Evolutionary conservation across 345 rosid species (phyloP).

Genomic region (Salix udensis): DNA sequence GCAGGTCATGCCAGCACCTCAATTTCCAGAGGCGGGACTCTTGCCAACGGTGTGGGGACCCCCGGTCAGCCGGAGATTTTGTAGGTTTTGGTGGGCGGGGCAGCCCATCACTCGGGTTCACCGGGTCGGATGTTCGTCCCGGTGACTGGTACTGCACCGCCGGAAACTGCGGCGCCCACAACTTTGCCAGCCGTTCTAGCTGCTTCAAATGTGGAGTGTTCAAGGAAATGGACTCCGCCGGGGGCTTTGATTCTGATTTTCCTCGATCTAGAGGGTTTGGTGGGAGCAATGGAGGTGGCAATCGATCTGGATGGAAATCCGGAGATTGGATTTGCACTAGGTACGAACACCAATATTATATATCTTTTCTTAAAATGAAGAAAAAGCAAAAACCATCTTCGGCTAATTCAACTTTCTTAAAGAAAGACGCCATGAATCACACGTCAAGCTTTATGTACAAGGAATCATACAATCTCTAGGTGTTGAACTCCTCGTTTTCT

Average conservation of each 20-base stretch:
- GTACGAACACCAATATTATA: slow-evolving; percentile 14
- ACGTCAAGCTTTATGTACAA: neutral
- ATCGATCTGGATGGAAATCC: slow-evolving; percentile 78
- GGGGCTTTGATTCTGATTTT: slow-evolving; percentile 38
- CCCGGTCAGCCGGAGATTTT: slow-evolving; percentile 34
- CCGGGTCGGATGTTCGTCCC: slow-evolving; percentile 86
- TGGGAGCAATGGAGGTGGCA: slow-evolving; percentile 25
- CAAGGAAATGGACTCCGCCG: slow-evolving; percentile 50
- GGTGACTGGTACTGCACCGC: slow-evolving; percentile 95
- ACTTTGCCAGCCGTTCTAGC: slow-evolving; percentile 85
- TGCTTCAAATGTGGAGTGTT: slow-evolving; percentile 92
- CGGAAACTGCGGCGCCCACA: slow-evolving; percentile 86
- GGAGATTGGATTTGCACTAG: slow-evolving; percentile 94
- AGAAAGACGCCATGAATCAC: neutral
- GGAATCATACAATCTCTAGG: neutral
- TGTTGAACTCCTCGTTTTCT: neutral
- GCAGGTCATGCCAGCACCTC: slow-evolving; percentile 77
- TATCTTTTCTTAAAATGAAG: neutral
- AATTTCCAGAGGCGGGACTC: slow-evolving; percentile 88
- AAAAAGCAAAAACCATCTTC: neutral
- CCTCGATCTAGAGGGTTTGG: slow-evolving; percentile 40
- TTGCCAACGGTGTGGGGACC: slow-evolving; percentile 67
- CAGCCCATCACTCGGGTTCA: slow-evolving; percentile 61
- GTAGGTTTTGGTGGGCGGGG: slow-evolving; percentile 49
- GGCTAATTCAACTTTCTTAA: neutral